A percentile compares a stretch with the other conserved stretches of the same genome.
Conservation (phyloP, 352 stramenopile species). For the Globisporangium paddicum region DNA sequence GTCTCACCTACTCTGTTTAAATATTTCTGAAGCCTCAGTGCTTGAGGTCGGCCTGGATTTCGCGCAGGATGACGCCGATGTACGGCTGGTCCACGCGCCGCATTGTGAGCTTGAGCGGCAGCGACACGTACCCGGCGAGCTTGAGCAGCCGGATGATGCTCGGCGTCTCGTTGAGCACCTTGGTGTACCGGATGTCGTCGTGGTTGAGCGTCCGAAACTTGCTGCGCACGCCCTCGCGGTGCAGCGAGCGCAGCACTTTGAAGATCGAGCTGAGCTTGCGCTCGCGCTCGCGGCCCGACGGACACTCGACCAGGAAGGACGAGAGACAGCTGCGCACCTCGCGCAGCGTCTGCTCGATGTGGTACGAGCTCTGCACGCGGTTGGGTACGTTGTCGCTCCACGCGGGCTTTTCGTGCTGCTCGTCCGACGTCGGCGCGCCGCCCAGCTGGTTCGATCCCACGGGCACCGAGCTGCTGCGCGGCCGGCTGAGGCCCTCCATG, state of each 20-base stretch:
- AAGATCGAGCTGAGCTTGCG: conserved; percentile 67
- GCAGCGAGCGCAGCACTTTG: conserved; percentile 63
- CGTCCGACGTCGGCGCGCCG: conserved; percentile 23
- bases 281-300: conserved; percentile 51
- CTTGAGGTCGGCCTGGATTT: conserved; percentile 31
- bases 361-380: conserved; percentile 28
- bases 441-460: conserved; percentile 38
- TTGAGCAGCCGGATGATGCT: conserved; percentile 78
- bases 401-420: conserved; percentile 35
- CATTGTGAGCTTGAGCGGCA: conserved; percentile 73
- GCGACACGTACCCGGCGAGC: conserved; percentile 66
- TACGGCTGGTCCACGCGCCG: conserved; percentile 62
- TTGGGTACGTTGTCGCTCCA: conserved; percentile 56
- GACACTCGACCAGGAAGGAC: conserved; percentile 59
- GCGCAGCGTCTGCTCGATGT: conserved; percentile 37
- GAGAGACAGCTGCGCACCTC: conserved; percentile 53
- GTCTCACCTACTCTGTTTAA: not conserved
- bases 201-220: conserved; percentile 65
- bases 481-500: conserved; percentile 56
- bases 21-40: no score
- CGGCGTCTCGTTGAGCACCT: conserved; percentile 58
- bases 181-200: conserved; percentile 67
- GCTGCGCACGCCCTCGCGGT: conserved; percentile 54
- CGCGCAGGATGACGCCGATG: conserved; percentile 50
- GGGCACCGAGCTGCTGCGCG: conserved; percentile 56